Base-by-base conservation (phyloP, 169 alveolate species). In the Plasmodium gonderi region DNA sequence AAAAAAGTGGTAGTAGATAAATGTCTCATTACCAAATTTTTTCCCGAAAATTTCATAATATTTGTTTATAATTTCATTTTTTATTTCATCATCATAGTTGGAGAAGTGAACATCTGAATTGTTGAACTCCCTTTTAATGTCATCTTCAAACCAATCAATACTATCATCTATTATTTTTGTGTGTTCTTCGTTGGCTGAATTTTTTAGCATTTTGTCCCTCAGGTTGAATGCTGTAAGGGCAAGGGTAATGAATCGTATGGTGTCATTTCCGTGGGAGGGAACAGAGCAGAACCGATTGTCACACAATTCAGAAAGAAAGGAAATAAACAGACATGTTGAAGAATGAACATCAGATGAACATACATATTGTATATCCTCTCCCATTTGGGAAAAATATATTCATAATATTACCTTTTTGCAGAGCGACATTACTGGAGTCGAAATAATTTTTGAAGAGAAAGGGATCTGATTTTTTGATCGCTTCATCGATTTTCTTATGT, bases 141-240 rank as follows among this genome's bases (percentile, higher is more conserved):
- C 92, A 23, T 85, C 87, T 42, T 85, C 92, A 54, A 85, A 85
- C 92, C 92, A 85, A 33, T 85, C 92, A 23, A 85, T 74, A 29
- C 92, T 85, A 11, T 85, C 92, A 45, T 85, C 92, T 38, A 85
- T 75, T 49, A 85, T 76, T 85, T 54, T 72, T 0, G 92, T 85
- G 38, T 85, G 75, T 23, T 85, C 92, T 64, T 72, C 83, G 60
- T 85, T 75, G 45, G 17, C 7, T 3, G 92, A 72, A 40, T 85
- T 85, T 4, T 9, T 85, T 65, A 72, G n/a, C 92, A 85, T 85
- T 51, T 38, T 85, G 33, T 85, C 78, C 78, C 92, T 33, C 47
- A 85, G 33, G 40, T 72, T 14, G 40, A 85, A 20, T 23, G 92
- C 92, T 85, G 79, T 20, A 14, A 42, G 7, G 8, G 4, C 7